Percentiles rank a stretch among this genome's conserved stretches.
These are phyloP conservation scores for Cystofilobasidium ferigula DNA, from an alignment of 768 basidiomycete species.

Conservation along the genomic window DNA sequence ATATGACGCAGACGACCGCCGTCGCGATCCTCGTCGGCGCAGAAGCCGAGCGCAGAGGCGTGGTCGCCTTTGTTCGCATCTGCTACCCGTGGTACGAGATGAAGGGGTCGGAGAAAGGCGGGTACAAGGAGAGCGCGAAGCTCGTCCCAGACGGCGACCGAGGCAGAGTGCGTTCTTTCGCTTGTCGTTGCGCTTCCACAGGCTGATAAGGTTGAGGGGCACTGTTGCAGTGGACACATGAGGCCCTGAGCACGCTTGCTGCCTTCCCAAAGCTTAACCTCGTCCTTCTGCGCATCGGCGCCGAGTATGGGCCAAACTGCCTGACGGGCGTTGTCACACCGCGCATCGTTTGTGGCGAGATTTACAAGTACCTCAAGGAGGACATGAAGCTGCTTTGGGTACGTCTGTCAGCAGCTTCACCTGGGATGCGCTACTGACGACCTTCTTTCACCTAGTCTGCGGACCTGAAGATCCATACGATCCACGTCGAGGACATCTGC, in stretches of 20 bases:
- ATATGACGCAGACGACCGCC: conserved; percentile 62
- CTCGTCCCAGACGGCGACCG: conserved; percentile 57
- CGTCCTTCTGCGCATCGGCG: conserved; percentile 62
- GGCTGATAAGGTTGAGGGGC: background rate
- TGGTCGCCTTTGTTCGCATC: conserved; percentile 66
- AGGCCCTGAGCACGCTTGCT: conserved; percentile 61
- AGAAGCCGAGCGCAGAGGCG: conserved; percentile 67
- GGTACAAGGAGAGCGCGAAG: conserved; percentile 61
- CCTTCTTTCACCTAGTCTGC: too few species aligned
- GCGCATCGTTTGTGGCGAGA: conserved; percentile 60
- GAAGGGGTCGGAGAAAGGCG: conserved; percentile 51
- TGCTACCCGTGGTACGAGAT: conserved; percentile 49
- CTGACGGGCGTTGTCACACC: conserved; percentile 53
- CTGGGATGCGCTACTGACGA: too few species aligned
- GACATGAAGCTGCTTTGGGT: conserved; percentile 74
- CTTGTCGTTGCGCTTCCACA: background rate
- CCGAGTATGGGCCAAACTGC: conserved; percentile 70
- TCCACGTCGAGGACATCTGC: conserved; percentile 70
- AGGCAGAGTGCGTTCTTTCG: conserved; percentile 39
- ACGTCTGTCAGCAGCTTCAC: too few species aligned
- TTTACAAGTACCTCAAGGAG: conserved; percentile 70
- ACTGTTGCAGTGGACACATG: conserved; percentile 62
- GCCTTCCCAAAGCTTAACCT: conserved; percentile 70
- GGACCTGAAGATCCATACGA: conserved; percentile 45
- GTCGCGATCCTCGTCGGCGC: conserved; percentile 57